These are phyloP conservation scores for Arxiozyma heterogenica DNA, from an alignment of 1,139 yeast species.

Conservation along the genomic window DNA sequence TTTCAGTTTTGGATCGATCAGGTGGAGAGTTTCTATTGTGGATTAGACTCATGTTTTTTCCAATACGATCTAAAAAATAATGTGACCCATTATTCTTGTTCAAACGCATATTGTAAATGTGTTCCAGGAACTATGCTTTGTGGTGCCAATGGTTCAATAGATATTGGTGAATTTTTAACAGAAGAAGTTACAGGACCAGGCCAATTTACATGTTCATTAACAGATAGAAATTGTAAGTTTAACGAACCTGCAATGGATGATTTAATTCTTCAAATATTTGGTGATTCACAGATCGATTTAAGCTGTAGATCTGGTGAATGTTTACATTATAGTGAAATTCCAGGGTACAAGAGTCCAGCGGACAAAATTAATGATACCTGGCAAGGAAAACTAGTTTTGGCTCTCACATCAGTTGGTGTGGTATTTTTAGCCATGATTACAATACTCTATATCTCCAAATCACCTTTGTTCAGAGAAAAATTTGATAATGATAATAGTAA, in stretches of 20 bases:
- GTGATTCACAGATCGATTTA: conserved; percentile 79
- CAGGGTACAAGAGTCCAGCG: conserved; percentile 69
- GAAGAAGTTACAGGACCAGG: conserved; percentile 93
- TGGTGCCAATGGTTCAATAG: conserved; percentile 90
- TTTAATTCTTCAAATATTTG: conserved; percentile 79
- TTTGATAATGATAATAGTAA: conserved; percentile 2
- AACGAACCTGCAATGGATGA: conserved; percentile 96
- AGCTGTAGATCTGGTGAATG: conserved; percentile 84
- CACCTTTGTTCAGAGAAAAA: conserved; percentile 46
- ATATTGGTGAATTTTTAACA: conserved; percentile 82
- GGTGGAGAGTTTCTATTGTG: conserved; percentile 83
- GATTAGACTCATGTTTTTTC: conserved; percentile 60
- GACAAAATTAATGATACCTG: conserved; percentile 44
- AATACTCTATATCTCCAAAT: conserved; percentile 46
- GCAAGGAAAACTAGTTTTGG: conserved; percentile 39
- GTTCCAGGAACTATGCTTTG: conserved; percentile 88
- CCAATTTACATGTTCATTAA: conserved; percentile 70
- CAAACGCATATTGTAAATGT: conserved; percentile 71
- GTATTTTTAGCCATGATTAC: conserved; percentile 29
- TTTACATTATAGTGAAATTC: conserved; percentile 82
- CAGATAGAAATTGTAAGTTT: conserved; percentile 55
- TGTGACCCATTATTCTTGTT: conserved; percentile 70
- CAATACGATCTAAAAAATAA: conserved; percentile 55
- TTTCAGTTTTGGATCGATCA: conserved; percentile 96
- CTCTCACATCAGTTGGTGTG: conserved; percentile 33